phyloP scores from a whole-genome alignment of 2,329 filamentous ascomycete genomes.

The Ceratocystis huliohia region DNA sequence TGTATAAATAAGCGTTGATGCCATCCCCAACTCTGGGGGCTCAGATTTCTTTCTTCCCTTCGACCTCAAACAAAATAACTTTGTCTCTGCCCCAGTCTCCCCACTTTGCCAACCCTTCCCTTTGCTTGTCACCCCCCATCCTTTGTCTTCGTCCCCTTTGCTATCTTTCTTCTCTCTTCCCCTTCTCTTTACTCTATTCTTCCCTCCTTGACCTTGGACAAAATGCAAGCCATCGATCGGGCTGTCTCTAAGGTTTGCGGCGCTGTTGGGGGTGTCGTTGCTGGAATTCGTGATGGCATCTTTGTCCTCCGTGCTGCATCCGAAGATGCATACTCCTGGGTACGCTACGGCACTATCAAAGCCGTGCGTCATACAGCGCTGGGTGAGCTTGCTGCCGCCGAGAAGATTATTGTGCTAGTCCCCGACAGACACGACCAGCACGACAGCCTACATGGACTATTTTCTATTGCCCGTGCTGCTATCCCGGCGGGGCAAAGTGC shows the following conservation, averaged over 20 bases:
- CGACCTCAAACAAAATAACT: too few relatives aligned
- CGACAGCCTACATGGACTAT: neutral
- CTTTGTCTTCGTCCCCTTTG: neutral
- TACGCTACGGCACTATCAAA: neutral
- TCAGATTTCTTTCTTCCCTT: neutral
- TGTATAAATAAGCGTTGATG: neutral
- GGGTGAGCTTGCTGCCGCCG: neutral
- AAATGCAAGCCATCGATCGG: neutral
- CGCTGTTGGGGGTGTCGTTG: neutral
- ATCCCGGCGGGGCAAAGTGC: neutral
- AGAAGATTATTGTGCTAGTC: constrained; percentile 1
- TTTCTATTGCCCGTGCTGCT: neutral
- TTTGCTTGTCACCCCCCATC: neutral
- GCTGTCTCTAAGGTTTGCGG: neutral
- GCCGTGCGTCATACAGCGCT: neutral
- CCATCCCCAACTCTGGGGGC: neutral
- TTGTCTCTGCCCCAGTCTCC: neutral
- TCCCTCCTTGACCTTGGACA: neutral
- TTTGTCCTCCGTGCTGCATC: constrained; percentile 2
- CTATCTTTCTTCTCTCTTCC: neutral
- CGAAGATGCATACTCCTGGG: neutral
- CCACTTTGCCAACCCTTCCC: neutral
- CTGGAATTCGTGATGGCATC: neutral
- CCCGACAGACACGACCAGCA: neutral
- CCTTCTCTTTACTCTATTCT: neutral